Conservation (phyloP, 2,329 filamentous ascomycete genomes). For the Fusarium pseudonygamai region DNA sequence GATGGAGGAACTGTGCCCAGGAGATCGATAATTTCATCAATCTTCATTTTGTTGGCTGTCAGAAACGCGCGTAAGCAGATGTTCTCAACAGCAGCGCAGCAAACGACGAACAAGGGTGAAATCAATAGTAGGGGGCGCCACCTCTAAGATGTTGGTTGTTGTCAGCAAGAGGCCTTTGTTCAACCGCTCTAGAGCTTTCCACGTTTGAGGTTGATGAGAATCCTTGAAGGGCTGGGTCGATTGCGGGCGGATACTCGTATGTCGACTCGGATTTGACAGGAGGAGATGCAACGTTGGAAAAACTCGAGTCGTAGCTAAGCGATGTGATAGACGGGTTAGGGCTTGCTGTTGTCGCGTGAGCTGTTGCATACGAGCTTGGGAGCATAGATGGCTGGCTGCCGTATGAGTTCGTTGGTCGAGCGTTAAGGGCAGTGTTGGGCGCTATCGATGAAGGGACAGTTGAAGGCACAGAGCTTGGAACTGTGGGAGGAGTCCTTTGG, state of each 20-base stretch:
- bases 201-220: slow-evolving; percentile 36
- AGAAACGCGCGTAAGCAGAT: slow-evolving; percentile 46
- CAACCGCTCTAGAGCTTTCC: slow-evolving; percentile 40
- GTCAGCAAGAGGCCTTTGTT: slow-evolving; percentile 45
- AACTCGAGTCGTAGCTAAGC: slow-evolving; percentile 49
- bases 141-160: slow-evolving; percentile 59
- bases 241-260: slow-evolving; percentile 68
- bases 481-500: slow-evolving; percentile 48
- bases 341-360: slow-evolving; percentile 47
- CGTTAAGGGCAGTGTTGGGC: slow-evolving; percentile 37
- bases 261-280: slow-evolving; percentile 50
- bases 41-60: slow-evolving; percentile 66
- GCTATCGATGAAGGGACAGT: slow-evolving; percentile 41
- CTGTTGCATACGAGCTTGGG: slow-evolving; percentile 54
- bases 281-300: slow-evolving; percentile 44
- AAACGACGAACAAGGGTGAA: slow-evolving; percentile 43
- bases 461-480: slow-evolving; percentile 42
- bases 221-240: slow-evolving; percentile 73
- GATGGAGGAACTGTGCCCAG: slow-evolving; percentile 69
- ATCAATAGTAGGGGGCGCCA: slow-evolving; percentile 56
- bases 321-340: slow-evolving; percentile 43
- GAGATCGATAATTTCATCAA: slow-evolving; percentile 75
- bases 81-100: slow-evolving; percentile 43
- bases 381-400: slow-evolving; percentile 57
- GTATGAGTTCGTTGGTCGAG: slow-evolving; percentile 53